Evolutionary conservation across 148 eudicot species (phyloP), one percentile per base, ranked within the genome.

Genomic region (Salicornia ramosissima): DNA sequence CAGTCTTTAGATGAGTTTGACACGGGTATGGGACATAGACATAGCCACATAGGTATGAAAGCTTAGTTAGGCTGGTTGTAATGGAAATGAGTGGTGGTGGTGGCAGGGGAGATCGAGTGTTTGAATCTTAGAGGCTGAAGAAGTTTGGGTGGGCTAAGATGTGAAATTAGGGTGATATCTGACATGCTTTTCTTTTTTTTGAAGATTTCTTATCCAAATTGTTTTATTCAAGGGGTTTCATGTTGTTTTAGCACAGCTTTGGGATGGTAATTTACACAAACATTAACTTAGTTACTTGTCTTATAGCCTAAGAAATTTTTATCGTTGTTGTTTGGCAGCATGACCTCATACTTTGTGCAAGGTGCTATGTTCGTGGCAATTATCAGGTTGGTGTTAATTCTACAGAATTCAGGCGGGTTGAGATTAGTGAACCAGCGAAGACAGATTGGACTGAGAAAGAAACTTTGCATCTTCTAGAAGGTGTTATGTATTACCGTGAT

Each of bases 401-500:
- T 62, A 39, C 89, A 28, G 99, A 91, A 72, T 91, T 88, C 75
- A 87, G 81, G 74, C 81, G 99, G 72, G 97, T 95, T 74, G 99
- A 91, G 86, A 86, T 95, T 64, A 81, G 80, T 70, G 99, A 95
- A 69, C 86, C 80, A 70, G 77, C 67, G 18, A 94, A 87, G 79
- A 71, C 88, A 2, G 91, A 89, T 63, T 95, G 99, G 97, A 86
- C 85, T 51, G 96, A 91, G 52, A 89, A 89, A 79, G 99, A 95
- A 79, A 89, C 87, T 25, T 77, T 95, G 79, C 93, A 82, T 4
- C 93, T 95, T 77, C 69, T 95, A 45, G 99, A 95, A 81, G 97
- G 91, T 10, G 50, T 86, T 65, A 86, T 86, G 92, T 97, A 87
- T 81, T 89, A 77, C 73, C 91, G 97, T 75, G 99, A 91, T 71